Percentiles rank a stretch among this genome's conserved stretches.
Evolutionary conservation across 2,329 filamentous ascomycete species (phyloP).

Genomic region (Leptographium wingfieldii): DNA sequence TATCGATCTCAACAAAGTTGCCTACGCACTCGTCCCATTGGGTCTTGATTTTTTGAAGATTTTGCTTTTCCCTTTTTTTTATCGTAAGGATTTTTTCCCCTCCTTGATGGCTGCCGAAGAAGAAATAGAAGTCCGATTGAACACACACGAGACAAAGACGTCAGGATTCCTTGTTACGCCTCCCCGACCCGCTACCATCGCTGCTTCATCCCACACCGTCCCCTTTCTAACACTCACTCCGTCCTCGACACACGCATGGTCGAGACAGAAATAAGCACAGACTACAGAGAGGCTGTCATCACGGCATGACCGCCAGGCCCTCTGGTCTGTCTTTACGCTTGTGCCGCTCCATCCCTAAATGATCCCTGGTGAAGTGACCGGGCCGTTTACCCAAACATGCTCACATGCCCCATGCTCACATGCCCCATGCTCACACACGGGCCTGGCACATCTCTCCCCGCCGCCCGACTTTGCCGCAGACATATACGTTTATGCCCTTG

Average conservation of each 20-base stretch:
- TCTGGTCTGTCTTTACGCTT: background rate
- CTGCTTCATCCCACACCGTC: background rate
- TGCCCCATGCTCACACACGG: background rate
- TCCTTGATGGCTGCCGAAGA: conserved; percentile 2
- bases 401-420: background rate
- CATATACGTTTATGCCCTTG: conserved; percentile 53
- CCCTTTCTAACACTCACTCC: background rate
- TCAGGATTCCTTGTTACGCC: conserved; percentile 3
- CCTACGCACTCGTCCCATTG: background rate
- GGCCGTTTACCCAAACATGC: background rate
- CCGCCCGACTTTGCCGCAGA: background rate
- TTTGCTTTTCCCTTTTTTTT: background rate
- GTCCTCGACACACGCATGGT: background rate
- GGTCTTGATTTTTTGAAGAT: background rate
- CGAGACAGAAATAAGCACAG: background rate
- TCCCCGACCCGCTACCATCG: background rate
- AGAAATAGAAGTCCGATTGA: conserved; percentile 1
- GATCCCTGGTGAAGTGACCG: background rate
- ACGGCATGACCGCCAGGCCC: background rate
- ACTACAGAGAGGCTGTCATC: background rate
- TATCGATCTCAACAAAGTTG: too few species aligned
- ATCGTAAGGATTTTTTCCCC: background rate
- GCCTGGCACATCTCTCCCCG: background rate
- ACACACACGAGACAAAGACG: conserved; percentile 3
- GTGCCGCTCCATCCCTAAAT: background rate